Evolutionary conservation across 2,329 filamentous ascomycete genomes (phyloP).

Genomic region (Xylaria sp.): DNA sequence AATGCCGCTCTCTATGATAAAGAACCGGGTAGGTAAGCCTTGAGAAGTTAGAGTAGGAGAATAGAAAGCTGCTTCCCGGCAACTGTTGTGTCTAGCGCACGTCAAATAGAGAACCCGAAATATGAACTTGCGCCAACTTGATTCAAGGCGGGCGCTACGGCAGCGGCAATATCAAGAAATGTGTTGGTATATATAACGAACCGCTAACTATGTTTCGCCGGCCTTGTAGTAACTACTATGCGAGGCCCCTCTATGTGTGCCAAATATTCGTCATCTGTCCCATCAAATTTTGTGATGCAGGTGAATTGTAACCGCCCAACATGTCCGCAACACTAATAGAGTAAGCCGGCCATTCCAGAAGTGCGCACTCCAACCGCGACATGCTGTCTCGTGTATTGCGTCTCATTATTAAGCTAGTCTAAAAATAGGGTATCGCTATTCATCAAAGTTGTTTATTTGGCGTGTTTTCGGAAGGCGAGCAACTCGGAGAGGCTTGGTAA

Average conservation of each 20-base stretch:
- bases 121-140: not conserved
- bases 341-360: conserved; percentile 34
- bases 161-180: not conserved
- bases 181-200: conserved; percentile 36
- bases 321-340: conserved; percentile 27
- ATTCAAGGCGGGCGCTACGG: not conserved
- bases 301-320: conserved; percentile 36
- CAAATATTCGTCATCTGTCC: conserved; percentile 39
- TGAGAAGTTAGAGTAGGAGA: not conserved
- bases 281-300: conserved; percentile 44
- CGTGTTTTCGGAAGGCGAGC: conserved; percentile 84
- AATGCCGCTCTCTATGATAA: too few relatives aligned
- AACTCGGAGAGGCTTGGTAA: conserved; percentile 85
- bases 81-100: not conserved
- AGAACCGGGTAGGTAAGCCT: too few relatives aligned
- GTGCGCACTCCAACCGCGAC: conserved; percentile 35
- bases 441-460: conserved; percentile 59
- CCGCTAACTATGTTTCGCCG: conserved; percentile 28
- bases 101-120: not conserved
- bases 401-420: conserved; percentile 40
- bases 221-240: conserved; percentile 32
- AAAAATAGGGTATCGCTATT: conserved; percentile 45
- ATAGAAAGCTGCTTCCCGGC: not conserved
- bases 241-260: conserved; percentile 34
- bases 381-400: conserved; percentile 17